Base-by-base conservation (phyloP, 202 grass and related monocot species). In the Panicum virgatum region DNA sequence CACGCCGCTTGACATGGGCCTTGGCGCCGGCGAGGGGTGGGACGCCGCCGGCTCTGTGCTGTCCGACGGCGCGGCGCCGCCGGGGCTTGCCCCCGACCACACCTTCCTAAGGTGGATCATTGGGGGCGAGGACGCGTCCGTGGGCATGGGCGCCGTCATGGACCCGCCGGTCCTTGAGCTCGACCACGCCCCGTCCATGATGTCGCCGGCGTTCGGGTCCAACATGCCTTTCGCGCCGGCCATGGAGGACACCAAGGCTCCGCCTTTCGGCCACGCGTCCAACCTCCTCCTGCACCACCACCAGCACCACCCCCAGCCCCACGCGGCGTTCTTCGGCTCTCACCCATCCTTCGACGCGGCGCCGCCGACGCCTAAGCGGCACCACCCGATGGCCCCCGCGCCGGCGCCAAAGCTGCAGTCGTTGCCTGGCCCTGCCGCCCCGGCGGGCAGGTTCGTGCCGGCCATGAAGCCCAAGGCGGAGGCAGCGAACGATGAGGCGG, bases 51-150 rank as follows among this genome's bases (percentile, higher is more conserved):
- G 85, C 22, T 29, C 29, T 25, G 73, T 88, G 30, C 81, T 94
- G 5, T 83, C 86, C n/a, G 92, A 89, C 8, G 69, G 57, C 2
- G 68, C 79, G 22, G 38, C 84, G 54, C 62, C 76, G 3, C 30
- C 80, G 9, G 78, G 90, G 4, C 39, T 87, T 9, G 84, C 73
- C 0, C 89, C 77, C 15, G 94, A 97, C 38, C 87, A 87, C 75
- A 94, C 72, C 65, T 94, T 90, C 76, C 84, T 94, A 15, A 43
- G 79, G 8, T 97, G 91, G 91, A 72, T 92, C 83, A 88, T 94
- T 19, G 50, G 86, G 52, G 77, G 85, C 3, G 91, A 92, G 66
- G 85, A 88, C 73, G 52, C 59, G 16, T 84, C 86, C 14, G 66
- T 67, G 1, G 50, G 66, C 61, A 73, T 85, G 86, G 85, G 84